Conservation (phyloP, 352 stramenopile genomes). For the Phytophthora macrochlamydospora region DNA sequence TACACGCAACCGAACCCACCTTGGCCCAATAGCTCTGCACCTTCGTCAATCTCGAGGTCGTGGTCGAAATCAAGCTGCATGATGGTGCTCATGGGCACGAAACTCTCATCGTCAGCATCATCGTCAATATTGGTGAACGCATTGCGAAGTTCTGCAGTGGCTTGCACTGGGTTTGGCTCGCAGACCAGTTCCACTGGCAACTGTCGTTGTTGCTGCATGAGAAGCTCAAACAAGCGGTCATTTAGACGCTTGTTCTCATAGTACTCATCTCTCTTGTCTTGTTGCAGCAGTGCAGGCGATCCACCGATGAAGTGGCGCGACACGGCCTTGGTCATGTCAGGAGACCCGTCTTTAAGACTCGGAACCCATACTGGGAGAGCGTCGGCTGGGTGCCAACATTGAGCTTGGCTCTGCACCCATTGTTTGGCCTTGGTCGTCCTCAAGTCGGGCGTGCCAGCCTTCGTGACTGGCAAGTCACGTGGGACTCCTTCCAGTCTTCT, state of each 20-base stretch:
- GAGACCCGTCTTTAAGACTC: conserved; percentile 35
- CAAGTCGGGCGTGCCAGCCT: conserved; percentile 27
- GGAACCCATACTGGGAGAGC: conserved; percentile 28
- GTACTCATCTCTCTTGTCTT: conserved; percentile 29
- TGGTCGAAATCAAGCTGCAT: conserved; percentile 25
- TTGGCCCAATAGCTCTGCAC: conserved; percentile 21
- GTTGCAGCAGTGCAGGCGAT: conserved; percentile 17
- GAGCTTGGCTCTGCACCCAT: conserved; percentile 36
- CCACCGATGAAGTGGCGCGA: conserved; percentile 29
- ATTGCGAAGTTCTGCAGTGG: conserved; percentile 19
- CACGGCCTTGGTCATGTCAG: conserved; percentile 33
- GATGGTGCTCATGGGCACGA: conserved; percentile 24
- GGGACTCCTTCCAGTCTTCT: conserved; percentile 12
- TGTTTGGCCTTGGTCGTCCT: conserved; percentile 27
- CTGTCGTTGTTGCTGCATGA: conserved; percentile 22
- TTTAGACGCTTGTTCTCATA: conserved; percentile 21
- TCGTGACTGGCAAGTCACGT: conserved; percentile 28
- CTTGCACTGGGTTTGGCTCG: conserved; percentile 20
- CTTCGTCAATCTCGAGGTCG: conserved; percentile 26
- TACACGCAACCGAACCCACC: conserved; percentile 40
- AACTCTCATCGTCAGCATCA: conserved; percentile 4
- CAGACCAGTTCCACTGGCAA: conserved; percentile 14
- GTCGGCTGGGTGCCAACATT: conserved; percentile 25
- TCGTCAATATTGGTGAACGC: conserved; percentile 22
- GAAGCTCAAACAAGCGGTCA: conserved; percentile 16